Base-by-base conservation (phyloP, 306 rosid genomes). In the Mimosa bimucronata region DNA sequence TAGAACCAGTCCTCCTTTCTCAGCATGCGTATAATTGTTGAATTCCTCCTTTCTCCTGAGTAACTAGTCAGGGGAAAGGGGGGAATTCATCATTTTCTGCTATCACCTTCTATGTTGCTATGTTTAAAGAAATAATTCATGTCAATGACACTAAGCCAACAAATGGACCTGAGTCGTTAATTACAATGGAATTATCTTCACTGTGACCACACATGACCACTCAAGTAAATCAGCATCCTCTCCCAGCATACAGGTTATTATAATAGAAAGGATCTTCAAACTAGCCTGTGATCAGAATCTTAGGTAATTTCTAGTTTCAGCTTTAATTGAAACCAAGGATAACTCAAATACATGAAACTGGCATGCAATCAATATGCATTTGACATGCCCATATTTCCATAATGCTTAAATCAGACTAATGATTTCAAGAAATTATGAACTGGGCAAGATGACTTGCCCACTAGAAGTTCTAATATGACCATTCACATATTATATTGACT, bases 361-460 rank as follows among this genome's bases (percentile, higher is more conserved):
- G 31, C 42, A 5, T 12, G 73, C 21, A 25, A 42, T 40, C 26
- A 9, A 67, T 6, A 48, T 40, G 77, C 55, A 68, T 58, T 62
- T 44, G 44, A 42, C 5, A 65, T 26, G 72, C 79, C 69, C 6
- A n/a, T 8, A 60, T 18, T 25, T 79, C 69, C 6, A n/a, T 8
- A 60, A 25, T 25, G 29, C 71, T 73, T 45, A 78, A 48, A 74
- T 78, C 52, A 68, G 68, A 45, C 34, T 25, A 30, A 73, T 46
- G 80, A 23, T 50, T 71, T 45, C 66, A 12, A 23, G 60, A 55
- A 69, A 71, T 9, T 29, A 61, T 13, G 26, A 75, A 52, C 42
- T 74, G 57, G 40, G 66, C 3, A 40, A 40, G 42, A 70, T 72
- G 67, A 46, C 65, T 50, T 37, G 37, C 62, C 76, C 7, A 29